phyloP scores from a whole-genome alignment of 441 rosid genomes.

The Gossypium schwendimanii region DNA sequence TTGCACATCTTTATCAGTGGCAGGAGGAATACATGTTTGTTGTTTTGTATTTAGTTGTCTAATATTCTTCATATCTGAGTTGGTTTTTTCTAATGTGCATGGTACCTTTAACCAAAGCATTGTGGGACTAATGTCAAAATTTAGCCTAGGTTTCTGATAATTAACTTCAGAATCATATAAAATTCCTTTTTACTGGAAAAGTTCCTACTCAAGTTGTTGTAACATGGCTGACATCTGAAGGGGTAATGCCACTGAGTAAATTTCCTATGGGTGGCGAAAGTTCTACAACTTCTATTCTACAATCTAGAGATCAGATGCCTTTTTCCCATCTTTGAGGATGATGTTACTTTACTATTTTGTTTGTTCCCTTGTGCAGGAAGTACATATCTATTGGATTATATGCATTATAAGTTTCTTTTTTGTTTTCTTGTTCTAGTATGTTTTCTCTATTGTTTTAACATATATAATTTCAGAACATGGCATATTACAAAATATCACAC shows the following conservation, averaged over 20 bases:
- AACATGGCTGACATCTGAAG: not conserved
- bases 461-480: conserved; percentile 78
- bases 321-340: not conserved
- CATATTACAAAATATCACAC: conserved; percentile 94
- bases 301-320: not conserved
- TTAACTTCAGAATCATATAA: not conserved
- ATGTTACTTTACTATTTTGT: not conserved
- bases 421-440: not conserved
- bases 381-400: not conserved
- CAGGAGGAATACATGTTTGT: not conserved
- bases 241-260: not conserved
- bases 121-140: not conserved
- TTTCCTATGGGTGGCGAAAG: not conserved
- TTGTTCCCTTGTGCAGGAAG: not conserved
- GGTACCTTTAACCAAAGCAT: not conserved
- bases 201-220: not conserved
- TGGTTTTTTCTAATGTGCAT: not conserved
- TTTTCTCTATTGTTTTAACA: conserved; percentile 16
- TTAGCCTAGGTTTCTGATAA: not conserved
- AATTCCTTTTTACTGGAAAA: not conserved
- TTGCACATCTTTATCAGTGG: not conserved
- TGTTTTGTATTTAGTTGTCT: not conserved
- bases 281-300: not conserved
- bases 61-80: not conserved
- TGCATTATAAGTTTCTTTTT: not conserved